A percentile compares a stretch with the other conserved stretches of the same genome.
These are phyloP conservation scores for Onygena corvina DNA, from an alignment of 2,329 filamentous ascomycete genomes.

Conservation along the genomic window DNA sequence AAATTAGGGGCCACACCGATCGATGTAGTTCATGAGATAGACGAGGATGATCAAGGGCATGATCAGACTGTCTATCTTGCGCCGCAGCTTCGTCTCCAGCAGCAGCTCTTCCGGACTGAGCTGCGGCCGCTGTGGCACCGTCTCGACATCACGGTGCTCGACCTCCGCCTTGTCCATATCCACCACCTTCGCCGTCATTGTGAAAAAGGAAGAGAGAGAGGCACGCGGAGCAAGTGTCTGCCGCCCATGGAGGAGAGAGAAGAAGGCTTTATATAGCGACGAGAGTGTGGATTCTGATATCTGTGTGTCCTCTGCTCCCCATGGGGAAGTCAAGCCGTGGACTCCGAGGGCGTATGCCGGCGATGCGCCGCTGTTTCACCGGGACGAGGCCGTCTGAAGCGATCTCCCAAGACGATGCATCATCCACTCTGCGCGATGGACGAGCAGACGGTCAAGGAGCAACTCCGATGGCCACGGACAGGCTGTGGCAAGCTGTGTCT, in stretches of 20 bases:
- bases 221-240: slow-evolving; percentile 1
- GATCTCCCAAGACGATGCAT: too few species aligned
- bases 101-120: slow-evolving; percentile 23
- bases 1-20: slow-evolving; percentile 25
- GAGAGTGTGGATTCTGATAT: too few species aligned
- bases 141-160: neutral
- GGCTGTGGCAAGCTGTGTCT: too few species aligned
- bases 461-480: too few species aligned
- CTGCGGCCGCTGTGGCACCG: neutral
- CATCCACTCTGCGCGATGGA: too few species aligned
- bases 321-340: too few species aligned
- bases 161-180: neutral
- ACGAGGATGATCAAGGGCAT: slow-evolving; percentile 34
- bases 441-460: too few species aligned
- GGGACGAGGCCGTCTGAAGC: too few species aligned
- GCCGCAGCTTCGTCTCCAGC: slow-evolving; percentile 29
- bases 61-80: slow-evolving; percentile 28
- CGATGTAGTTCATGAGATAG: slow-evolving; percentile 37
- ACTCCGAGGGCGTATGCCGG: too few species aligned
- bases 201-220: neutral
- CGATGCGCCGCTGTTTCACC: too few species aligned
- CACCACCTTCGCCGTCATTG: neutral
- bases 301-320: too few species aligned
- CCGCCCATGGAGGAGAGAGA: neutral
- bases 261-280: too few species aligned